These are phyloP conservation scores for Fraxinus platypoda DNA, from an alignment of 305 asterid species.

Conservation along the genomic window DNA sequence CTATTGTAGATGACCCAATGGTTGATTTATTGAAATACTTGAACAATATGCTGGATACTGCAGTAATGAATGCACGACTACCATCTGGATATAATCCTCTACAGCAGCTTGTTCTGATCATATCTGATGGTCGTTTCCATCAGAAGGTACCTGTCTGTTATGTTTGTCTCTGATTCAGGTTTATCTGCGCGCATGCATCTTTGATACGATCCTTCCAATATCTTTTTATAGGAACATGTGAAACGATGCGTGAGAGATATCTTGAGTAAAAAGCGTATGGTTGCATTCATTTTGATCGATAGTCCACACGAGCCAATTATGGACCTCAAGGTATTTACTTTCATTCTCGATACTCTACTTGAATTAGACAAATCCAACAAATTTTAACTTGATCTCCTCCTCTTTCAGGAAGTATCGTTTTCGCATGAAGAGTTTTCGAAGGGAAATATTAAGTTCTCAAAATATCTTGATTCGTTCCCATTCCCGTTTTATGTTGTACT, in stretches of 20 bases:
- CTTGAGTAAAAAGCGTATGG: slow-evolving; percentile 76
- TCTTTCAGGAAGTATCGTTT: slow-evolving; percentile 58
- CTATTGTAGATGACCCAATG: slow-evolving; percentile 75
- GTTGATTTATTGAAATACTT: slow-evolving; percentile 76
- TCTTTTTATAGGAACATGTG: slow-evolving; percentile 52
- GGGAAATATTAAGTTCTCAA: slow-evolving; percentile 36
- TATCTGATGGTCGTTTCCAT: slow-evolving; percentile 85
- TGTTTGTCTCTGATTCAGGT: not conserved
- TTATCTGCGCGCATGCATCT: not conserved
- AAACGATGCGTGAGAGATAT: slow-evolving; percentile 70
- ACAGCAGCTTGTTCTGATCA: slow-evolving; percentile 91
- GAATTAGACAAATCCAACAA: not conserved
- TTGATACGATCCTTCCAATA: not conserved
- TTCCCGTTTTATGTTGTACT: slow-evolving; percentile 84
- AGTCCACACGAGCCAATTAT: slow-evolving; percentile 65
- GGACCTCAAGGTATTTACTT: slow-evolving; percentile 48
- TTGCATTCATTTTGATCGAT: slow-evolving; percentile 79
- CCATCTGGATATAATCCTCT: slow-evolving; percentile 94
- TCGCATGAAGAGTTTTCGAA: slow-evolving; percentile 24
- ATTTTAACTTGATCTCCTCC: not conserved
- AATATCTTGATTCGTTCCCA: slow-evolving; percentile 80
- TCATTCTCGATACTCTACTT: not conserved
- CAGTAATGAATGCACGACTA: slow-evolving; percentile 61
- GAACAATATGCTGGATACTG: slow-evolving; percentile 64
- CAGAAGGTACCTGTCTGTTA: slow-evolving; percentile 59